Base-by-base conservation (phyloP, 208 protist species). In the Leishmania aethiopica region DNA sequence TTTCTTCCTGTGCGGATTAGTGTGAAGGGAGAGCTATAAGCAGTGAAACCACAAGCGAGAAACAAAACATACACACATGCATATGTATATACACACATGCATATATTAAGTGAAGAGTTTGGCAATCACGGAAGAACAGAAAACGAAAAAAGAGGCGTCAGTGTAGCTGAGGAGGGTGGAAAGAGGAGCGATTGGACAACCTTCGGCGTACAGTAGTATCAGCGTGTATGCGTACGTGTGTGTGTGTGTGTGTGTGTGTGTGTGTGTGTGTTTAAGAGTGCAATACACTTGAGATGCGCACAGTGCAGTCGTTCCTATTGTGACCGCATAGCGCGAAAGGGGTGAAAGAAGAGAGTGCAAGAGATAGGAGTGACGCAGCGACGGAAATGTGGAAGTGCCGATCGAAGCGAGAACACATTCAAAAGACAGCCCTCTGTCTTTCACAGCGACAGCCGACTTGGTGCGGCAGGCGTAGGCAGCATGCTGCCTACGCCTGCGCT, bases 61-160 rank as follows among this genome's bases (percentile, higher is more conserved):
- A 55, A 40, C 22, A 53, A 37, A 19, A 19, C 1, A 75, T 11
- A 11, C 11, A 40, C 19, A 19, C 25, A 47, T 40, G 2, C 10
- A 28, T 74, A 35, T 53, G 55, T 15, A 72, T 45, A 47, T 0
- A 42, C 19, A 47, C 2, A 47, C 15, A 49, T 45, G 13, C 17
- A 72, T 47, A 72, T 37, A 72, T 47, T 17, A 35, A n/a, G 57
- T n/a, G 6, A 62, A 62, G 10, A n/a, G 57, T 62, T 62, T 15
- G 57, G 57, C 57, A 62, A 62, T 32, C 57, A 62, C 57, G 8
- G 10, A 13, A 32, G 60, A 72, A 47, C 59, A 32, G 51, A 17
- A 72, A 62, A 51, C 62, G 73, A 53, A 64, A 72, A 80, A 53
- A 64, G 37, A 64, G 73, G 8, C 5, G 40, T 64, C 25, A 42